Conservation (phyloP, 2,329 filamentous ascomycete species). For the Colletotrichum limetticola region DNA sequence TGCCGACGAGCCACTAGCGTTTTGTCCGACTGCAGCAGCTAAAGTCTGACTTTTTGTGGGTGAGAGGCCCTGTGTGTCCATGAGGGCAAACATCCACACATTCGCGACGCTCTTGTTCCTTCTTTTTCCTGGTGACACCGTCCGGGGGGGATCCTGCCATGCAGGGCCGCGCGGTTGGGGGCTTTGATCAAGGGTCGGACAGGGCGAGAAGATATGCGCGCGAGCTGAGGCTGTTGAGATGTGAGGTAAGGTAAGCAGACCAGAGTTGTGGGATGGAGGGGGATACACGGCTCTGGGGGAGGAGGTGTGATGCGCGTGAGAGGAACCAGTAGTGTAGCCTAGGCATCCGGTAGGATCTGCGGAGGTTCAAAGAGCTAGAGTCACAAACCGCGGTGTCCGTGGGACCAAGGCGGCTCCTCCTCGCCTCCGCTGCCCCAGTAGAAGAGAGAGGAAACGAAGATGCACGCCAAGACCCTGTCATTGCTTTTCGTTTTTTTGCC, state of each 20-base stretch:
- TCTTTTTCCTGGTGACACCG: constrained; percentile 8
- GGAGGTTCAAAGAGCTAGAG: constrained; percentile 11
- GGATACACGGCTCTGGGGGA: not conserved
- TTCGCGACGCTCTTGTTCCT: not conserved
- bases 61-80: not conserved
- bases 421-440: not conserved
- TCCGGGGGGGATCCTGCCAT: not conserved
- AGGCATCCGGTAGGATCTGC: constrained; percentile 19
- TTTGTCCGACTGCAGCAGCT: constrained; percentile 10
- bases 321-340: constrained; percentile 7
- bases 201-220: not conserved
- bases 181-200: not conserved
- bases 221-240: not conserved
- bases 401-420: not conserved
- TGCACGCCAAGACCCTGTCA: constrained; percentile 3
- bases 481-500: constrained; percentile 21
- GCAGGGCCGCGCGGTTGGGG: constrained; percentile 26
- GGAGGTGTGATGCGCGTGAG: not conserved
- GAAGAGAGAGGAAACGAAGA: not conserved
- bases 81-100: not conserved
- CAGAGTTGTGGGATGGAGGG: not conserved
- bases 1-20: constrained; percentile 16
- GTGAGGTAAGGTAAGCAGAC: not conserved
- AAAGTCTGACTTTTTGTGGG: constrained; percentile 6
- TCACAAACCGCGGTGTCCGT: constrained; percentile 25